Evolutionary conservation across 306 rosid species (phyloP).

Genomic region (Quercus parvula): DNA sequence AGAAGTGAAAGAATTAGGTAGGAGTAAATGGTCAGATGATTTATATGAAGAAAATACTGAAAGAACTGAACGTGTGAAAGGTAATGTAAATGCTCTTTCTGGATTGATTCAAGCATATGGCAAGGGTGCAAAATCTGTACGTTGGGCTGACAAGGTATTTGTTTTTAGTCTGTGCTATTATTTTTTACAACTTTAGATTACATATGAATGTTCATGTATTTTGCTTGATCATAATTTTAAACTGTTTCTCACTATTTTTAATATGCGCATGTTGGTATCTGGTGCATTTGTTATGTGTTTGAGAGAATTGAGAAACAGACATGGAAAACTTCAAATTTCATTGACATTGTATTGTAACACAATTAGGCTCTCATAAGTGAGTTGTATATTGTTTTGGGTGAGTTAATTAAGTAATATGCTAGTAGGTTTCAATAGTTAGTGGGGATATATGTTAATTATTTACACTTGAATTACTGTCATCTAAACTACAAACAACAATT

Average conservation of each 20-base stretch:
- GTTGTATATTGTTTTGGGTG: background rate
- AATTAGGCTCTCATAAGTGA: background rate
- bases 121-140: slow-evolving; percentile 79
- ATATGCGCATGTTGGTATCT: background rate
- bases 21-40: slow-evolving; percentile 95
- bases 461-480: too few relatives aligned
- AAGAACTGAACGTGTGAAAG: slow-evolving; percentile 49
- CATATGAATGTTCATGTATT: slow-evolving; percentile 3
- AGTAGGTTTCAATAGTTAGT: background rate
- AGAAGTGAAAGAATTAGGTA: slow-evolving; percentile 84
- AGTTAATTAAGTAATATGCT: background rate
- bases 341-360: background rate
- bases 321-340: background rate
- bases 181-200: slow-evolving; percentile 11
- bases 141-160: slow-evolving; percentile 96
- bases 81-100: slow-evolving; percentile 71
- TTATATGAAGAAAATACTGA: slow-evolving; percentile 59
- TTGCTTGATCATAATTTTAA: background rate
- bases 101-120: slow-evolving; percentile 77
- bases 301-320: background rate
- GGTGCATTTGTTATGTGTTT: background rate
- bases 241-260: background rate
- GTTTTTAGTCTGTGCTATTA: slow-evolving; percentile 9
- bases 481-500: too few relatives aligned
- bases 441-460: background rate